phyloP scores from a whole-genome alignment of 768 basidiomycete genomes.

The Termitomyces sp. region DNA sequence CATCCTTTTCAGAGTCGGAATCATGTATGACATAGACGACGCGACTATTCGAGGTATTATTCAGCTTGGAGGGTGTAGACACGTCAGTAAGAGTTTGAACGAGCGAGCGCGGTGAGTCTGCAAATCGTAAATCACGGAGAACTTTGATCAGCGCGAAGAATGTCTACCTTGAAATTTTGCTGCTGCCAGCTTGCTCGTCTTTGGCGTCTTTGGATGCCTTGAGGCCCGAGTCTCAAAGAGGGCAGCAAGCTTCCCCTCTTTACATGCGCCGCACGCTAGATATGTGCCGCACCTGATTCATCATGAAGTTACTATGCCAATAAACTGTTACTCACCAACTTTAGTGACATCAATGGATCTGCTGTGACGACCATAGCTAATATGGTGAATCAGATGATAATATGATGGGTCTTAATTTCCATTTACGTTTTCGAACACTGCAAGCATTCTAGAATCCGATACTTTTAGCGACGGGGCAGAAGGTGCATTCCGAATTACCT shows the following conservation, averaged over 20 bases:
- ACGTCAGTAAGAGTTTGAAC: conserved; percentile 2
- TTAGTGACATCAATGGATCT: conserved; percentile 69
- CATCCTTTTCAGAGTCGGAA: conserved; percentile 28
- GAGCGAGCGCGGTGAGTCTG: conserved; percentile 33
- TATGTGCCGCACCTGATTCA: background rate
- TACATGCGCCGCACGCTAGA: conserved; percentile 69
- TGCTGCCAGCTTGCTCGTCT: conserved; percentile 42
- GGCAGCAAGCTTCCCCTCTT: conserved; percentile 54
- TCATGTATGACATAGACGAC: conserved; percentile 13
- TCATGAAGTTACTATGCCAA: background rate
- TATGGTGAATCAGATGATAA: background rate
- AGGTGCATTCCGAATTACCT: conserved; percentile 24
- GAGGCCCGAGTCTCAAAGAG: conserved; percentile 43
- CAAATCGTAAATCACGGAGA: background rate
- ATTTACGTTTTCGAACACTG: conserved; percentile 61
- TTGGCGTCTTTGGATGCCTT: conserved; percentile 31
- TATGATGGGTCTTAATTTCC: background rate
- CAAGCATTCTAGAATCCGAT: conserved; percentile 48
- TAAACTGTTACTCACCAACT: conserved; percentile 45
- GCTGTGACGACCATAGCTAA: conserved; percentile 70
- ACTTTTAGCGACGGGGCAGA: conserved; percentile 1
- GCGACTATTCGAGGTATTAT: background rate
- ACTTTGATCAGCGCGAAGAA: background rate
- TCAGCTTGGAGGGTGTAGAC: background rate
- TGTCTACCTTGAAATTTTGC: conserved; percentile 41